phyloP scores from a whole-genome alignment of 768 basidiomycete genomes.

The Sarcodon aspratus region DNA sequence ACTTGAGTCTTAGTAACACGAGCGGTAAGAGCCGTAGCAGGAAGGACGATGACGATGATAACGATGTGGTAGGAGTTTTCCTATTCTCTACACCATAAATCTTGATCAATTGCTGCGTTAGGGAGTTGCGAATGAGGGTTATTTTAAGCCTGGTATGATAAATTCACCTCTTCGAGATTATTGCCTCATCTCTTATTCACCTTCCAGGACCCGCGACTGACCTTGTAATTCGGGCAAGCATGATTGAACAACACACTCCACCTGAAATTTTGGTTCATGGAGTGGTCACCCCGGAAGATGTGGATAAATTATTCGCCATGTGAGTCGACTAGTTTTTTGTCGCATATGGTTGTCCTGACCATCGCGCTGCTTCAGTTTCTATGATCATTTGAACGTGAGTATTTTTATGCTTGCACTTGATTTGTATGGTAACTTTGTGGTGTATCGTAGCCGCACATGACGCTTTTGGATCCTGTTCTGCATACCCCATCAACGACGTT shows the following conservation, averaged over 20 bases:
- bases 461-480: conserved; percentile 67
- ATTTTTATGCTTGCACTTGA: not conserved
- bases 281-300: conserved; percentile 65
- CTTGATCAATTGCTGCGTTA: conserved; percentile 14
- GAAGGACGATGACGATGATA: conserved; percentile 25
- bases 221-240: conserved; percentile 51
- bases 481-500: conserved; percentile 76
- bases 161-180: not conserved
- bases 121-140: conserved; percentile 75
- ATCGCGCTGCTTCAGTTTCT: conserved; percentile 38
- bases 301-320: conserved; percentile 80
- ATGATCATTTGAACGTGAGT: conserved; percentile 55
- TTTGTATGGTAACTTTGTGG: conserved; percentile 31
- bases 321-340: conserved; percentile 24
- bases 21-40: conserved; percentile 32
- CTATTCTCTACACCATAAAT: not conserved
- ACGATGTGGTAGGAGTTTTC: conserved; percentile 40
- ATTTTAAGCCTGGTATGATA: conserved; percentile 60
- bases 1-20: conserved; percentile 51
- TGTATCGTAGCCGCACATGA: conserved; percentile 68
- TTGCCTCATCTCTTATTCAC: not conserved
- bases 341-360: not conserved
- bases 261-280: conserved; percentile 79
- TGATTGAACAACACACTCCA: conserved; percentile 71
- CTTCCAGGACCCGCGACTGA: conserved; percentile 57